Conservation (phyloP, 352 stramenopile species). For the Lagenidium sp. region DNA sequence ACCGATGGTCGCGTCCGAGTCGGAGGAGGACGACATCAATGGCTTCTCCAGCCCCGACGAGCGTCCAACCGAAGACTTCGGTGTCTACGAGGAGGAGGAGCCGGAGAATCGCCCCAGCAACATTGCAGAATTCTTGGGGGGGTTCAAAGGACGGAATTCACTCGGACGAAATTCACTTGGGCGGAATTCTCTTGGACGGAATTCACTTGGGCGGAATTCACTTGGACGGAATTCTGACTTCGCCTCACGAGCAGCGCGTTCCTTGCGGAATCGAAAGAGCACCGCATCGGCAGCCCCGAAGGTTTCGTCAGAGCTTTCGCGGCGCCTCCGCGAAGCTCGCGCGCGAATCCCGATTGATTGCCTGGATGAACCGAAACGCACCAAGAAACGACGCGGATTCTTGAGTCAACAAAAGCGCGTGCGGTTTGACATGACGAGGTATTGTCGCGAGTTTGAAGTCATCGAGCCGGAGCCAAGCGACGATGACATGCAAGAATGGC, state of each 20-base stretch:
- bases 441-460: slow-evolving; percentile 24
- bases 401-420: slow-evolving; percentile 8
- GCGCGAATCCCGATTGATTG: slow-evolving; percentile 18
- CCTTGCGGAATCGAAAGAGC: slow-evolving; percentile 17
- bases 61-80: slow-evolving; percentile 6
- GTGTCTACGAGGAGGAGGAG: slow-evolving; percentile 15
- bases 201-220: slow-evolving; percentile 11
- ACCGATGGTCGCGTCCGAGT: slow-evolving; percentile 1
- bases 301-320: slow-evolving; percentile 14
- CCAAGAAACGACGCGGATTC: slow-evolving; percentile 13
- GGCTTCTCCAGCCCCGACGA: slow-evolving; percentile 8
- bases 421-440: slow-evolving; percentile 17
- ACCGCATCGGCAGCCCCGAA: slow-evolving; percentile 10
- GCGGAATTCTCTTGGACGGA: slow-evolving; percentile 3
- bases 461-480: slow-evolving; percentile 12
- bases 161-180: slow-evolving; percentile 14
- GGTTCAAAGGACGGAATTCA: slow-evolving; percentile 18
- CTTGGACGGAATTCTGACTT: slow-evolving; percentile 15
- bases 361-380: slow-evolving; percentile 7
- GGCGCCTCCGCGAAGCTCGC: slow-evolving; percentile 19
- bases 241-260: slow-evolving; percentile 15
- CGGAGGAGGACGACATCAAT: slow-evolving; percentile 10
- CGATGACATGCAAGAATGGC: slow-evolving; percentile 14
- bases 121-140: slow-evolving; percentile 23
- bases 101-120: slow-evolving; percentile 13